phyloP scores from a whole-genome alignment of 768 basidiomycete genomes.

The Nevesoporus exiguus region DNA sequence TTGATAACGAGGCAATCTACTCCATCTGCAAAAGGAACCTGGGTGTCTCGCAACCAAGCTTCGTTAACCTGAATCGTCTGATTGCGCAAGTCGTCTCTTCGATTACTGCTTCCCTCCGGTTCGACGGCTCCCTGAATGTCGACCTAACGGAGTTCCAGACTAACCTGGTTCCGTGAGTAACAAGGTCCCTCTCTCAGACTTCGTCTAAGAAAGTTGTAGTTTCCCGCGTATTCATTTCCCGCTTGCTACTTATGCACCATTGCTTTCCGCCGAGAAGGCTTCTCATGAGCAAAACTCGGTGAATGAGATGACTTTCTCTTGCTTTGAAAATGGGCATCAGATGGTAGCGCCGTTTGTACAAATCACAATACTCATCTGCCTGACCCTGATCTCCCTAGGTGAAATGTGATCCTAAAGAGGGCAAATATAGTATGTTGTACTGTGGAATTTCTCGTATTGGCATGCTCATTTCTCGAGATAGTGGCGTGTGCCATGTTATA shows the following conservation, averaged over 20 bases:
- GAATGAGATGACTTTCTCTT: constrained; percentile 96
- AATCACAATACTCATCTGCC: not conserved
- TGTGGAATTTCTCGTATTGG: not conserved
- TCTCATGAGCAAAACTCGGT: constrained; percentile 97
- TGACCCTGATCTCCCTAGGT: constrained; percentile 32
- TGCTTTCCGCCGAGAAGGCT: constrained; percentile 94
- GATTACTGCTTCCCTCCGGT: constrained; percentile 93
- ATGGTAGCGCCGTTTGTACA: constrained; percentile 55
- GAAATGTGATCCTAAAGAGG: constrained; percentile 93
- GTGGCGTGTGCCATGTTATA: constrained; percentile 92
- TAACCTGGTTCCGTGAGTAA: constrained; percentile 89
- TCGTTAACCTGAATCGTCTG: constrained; percentile 91
- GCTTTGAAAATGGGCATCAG: constrained; percentile 96
- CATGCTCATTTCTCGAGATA: constrained; percentile 29
- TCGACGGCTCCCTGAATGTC: constrained; percentile 96
- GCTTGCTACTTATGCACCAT: constrained; percentile 91
- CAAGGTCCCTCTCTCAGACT: not conserved
- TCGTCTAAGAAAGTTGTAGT: constrained; percentile 35
- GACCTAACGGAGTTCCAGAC: constrained; percentile 99
- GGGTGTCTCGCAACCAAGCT: constrained; percentile 79
- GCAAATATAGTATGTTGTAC: constrained; percentile 87
- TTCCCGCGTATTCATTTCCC: constrained; percentile 99
- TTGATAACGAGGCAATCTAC: constrained; percentile 99
- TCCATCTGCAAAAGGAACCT: constrained; percentile 99
- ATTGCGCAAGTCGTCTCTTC: constrained; percentile 99